Conservation (phyloP, 179 eudicot species). For the Pouteria campechiana region DNA sequence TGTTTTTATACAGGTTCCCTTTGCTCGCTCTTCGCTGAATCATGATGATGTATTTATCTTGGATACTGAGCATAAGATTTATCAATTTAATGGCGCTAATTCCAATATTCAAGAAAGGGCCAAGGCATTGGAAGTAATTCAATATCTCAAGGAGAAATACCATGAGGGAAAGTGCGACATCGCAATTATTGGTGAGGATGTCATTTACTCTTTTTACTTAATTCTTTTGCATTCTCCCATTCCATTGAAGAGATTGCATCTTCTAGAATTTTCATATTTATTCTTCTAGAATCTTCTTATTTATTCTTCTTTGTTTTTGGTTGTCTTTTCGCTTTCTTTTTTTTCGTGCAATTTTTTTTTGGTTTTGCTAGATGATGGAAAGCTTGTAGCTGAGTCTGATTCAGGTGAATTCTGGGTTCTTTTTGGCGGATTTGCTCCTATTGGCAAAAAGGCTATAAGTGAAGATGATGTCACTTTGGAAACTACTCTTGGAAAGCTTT, state of each 20-base stretch:
- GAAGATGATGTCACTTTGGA: conserved; percentile 84
- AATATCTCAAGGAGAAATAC: conserved; percentile 67
- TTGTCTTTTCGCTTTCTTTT: conserved; percentile 1
- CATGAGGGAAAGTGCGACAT: conserved; percentile 74
- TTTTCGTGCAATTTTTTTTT: background rate
- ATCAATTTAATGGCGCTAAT: conserved; percentile 90
- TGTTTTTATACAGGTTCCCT: conserved; percentile 59
- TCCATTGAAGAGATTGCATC: no score
- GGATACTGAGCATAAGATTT: conserved; percentile 82
- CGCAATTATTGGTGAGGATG: conserved; percentile 77
- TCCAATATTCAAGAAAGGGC: conserved; percentile 96
- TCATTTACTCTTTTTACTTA: no score
- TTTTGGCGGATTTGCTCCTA: conserved; percentile 98
- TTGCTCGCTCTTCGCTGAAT: conserved; percentile 80
- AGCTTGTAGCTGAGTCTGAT: conserved; percentile 78
- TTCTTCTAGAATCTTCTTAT: no score
- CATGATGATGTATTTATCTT: conserved; percentile 92
- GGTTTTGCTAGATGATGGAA: conserved; percentile 68
- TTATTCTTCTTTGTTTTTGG: background rate
- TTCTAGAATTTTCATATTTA: no score
- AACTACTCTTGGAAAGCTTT: conserved; percentile 64
- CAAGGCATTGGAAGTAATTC: conserved; percentile 89
- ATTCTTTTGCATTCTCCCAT: background rate
- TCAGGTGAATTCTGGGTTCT: conserved; percentile 96
- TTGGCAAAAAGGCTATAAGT: conserved; percentile 62